Evolutionary conservation across 139 green algal species (phyloP).

Genomic region (Dunaliella primolecta): DNA sequence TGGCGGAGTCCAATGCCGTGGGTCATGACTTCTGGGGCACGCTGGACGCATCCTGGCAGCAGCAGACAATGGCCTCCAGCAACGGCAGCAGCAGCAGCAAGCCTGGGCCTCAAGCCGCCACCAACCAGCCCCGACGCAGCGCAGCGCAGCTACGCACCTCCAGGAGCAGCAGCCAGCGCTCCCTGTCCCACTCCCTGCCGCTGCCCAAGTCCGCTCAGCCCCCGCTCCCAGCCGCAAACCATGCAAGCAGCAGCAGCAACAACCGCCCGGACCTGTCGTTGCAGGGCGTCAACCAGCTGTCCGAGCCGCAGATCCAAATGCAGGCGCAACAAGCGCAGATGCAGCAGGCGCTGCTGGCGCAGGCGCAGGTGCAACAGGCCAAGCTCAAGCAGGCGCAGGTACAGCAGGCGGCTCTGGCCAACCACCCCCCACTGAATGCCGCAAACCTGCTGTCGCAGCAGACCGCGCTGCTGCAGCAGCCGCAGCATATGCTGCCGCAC

Average conservation of each 20-base stretch:
- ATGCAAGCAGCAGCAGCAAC: no score
- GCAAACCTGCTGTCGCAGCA: not conserved
- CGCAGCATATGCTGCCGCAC: not conserved
- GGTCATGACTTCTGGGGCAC: constrained; percentile 7
- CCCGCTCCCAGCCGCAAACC: no score
- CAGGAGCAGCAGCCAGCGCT: not conserved
- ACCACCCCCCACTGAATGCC: not conserved
- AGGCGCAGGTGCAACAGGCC: not conserved
- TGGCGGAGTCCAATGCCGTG: not conserved
- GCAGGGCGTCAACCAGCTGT: not conserved
- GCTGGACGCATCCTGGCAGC: constrained; percentile 8
- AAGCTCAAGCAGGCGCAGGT: not conserved
- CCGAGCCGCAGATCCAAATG: not conserved
- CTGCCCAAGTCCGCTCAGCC: not conserved
- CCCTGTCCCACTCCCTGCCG: not conserved
- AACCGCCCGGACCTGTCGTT: no score
- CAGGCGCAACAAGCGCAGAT: not conserved
- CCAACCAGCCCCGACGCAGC: not conserved
- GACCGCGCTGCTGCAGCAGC: not conserved
- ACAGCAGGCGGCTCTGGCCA: not conserved
- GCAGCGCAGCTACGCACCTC: not conserved
- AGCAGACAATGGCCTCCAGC: not conserved
- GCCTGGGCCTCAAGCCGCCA: not conserved
- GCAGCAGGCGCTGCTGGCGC: not conserved
- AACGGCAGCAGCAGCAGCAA: not conserved